Base-by-base conservation (phyloP, 164 flowering plant species). In the Dillenia turbinata region DNA sequence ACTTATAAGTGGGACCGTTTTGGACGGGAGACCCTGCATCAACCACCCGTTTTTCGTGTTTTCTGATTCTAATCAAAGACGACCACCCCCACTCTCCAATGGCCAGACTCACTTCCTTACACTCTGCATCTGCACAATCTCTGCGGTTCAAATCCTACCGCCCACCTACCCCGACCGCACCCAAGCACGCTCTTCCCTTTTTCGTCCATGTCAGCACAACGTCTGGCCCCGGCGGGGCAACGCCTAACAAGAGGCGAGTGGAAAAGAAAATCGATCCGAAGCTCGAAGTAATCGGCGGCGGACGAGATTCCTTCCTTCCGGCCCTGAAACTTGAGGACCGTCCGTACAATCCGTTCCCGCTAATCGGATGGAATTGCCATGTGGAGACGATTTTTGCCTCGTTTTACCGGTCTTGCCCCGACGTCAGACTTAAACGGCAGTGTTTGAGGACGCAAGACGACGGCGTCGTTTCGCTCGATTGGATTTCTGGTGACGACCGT, bases 361-460 rank as follows among this genome's bases (percentile, higher is more conserved):
- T 90, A 2, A 15, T 90, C 47, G 81, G 79, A 10, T 81, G 78
- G 78, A 87, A 84, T 66, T 61, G 89, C 52, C 98, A 94, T 80
- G 62, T 85, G 48, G 98, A 94, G 83, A 94, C 98, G 22, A 87
- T 94, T 52, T 89, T 87, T 68, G 95, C 98, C 26, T 61, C 94
- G 9, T 79, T 84, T 61, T 90, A 75, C 60, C 79, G 98, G 53
- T 75, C 90, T 10, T 59, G 70, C 8, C 98, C 98, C 10, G 75
- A 75, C 40, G 86, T 94, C 63, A 68, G 61, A 24, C 73, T 75
- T 69, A 83, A 83, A 44, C 80, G 98, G 1, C 88, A 89, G 84
- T 90, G 96, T 72, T 74, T 94, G 44, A 76, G 95, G 44, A 85
- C 80, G 17, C 60, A 49, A 0, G 98, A 90, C 70, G 79, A 65